phyloP scores from a whole-genome alignment of 805 yeast genomes.

The Nematodospora valgi region DNA sequence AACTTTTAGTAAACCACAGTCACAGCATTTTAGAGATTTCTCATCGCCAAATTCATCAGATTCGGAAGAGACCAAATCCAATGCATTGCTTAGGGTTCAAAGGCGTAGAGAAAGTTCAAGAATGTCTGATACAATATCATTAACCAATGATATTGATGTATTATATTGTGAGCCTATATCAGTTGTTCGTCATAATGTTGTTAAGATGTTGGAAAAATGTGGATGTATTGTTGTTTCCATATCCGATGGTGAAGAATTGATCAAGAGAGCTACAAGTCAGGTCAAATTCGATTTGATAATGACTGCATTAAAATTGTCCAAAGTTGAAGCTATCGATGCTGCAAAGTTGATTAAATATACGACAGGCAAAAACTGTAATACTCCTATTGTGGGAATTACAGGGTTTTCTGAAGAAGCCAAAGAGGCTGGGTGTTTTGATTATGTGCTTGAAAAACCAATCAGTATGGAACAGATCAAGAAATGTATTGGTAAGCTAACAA shows the following conservation, averaged over 20 bases:
- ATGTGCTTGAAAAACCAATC: constrained; percentile 71
- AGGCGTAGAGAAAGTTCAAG: constrained; percentile 51
- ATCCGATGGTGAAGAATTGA: constrained; percentile 75
- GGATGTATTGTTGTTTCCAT: constrained; percentile 83
- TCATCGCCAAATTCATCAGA: constrained; percentile 64
- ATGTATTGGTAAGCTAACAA: constrained; percentile 18
- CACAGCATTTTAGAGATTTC: constrained; percentile 23
- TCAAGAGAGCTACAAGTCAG: constrained; percentile 76
- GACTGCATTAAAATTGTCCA: constrained; percentile 67
- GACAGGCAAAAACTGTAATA: constrained; percentile 67
- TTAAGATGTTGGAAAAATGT: constrained; percentile 56
- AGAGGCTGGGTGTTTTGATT: constrained; percentile 54
- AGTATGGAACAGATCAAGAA: constrained; percentile 19
- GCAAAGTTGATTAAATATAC: constrained; percentile 74
- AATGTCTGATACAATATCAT: constrained; percentile 6
- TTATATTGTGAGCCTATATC: constrained; percentile 87
- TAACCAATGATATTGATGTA: constrained; percentile 52
- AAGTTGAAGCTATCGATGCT: constrained; percentile 70
- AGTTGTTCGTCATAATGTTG: constrained; percentile 65
- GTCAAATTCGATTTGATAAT: constrained; percentile 82
- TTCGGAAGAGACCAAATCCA: constrained; percentile 51
- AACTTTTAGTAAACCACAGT: constrained; percentile 4
- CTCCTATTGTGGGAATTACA: constrained; percentile 76
- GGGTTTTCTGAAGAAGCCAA: constrained; percentile 67
- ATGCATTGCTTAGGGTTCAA: constrained; percentile 49